Percentiles rank a stretch among this genome's conserved stretches.
Evolutionary conservation across 2,329 filamentous ascomycete genomes (phyloP).

Genomic region (Epichloe amarillans): DNA sequence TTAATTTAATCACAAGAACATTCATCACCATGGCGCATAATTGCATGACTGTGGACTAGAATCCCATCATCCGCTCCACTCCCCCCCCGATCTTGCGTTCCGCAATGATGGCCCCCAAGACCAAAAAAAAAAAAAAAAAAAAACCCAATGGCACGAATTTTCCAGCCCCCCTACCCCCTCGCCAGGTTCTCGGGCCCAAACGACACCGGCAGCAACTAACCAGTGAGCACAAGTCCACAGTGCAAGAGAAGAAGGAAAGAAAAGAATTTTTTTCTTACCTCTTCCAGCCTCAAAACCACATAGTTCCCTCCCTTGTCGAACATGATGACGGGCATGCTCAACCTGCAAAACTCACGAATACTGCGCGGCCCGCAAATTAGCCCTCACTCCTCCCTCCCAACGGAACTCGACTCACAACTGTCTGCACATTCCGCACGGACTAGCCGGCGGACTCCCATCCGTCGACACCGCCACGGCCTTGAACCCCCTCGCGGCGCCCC

Average conservation of each 20-base stretch:
- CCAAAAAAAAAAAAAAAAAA: too few relatives aligned
- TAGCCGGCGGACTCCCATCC: slow-evolving; percentile 54
- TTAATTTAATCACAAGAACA: too few relatives aligned
- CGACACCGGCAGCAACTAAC: slow-evolving; percentile 51
- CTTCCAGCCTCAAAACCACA: slow-evolving; percentile 54
- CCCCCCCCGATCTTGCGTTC: too few relatives aligned
- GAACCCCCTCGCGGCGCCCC: slow-evolving; percentile 35
- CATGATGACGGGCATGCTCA: slow-evolving; percentile 75
- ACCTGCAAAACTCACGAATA: slow-evolving; percentile 61
- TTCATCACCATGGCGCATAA: too few relatives aligned
- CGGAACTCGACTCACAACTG: slow-evolving; percentile 87
- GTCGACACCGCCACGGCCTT: slow-evolving; percentile 77
- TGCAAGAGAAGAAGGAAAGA: background rate
- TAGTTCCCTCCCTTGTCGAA: slow-evolving; percentile 73
- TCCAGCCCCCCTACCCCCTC: background rate
- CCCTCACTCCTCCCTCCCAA: too few relatives aligned
- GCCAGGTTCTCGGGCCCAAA: slow-evolving; percentile 49
- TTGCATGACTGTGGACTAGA: too few relatives aligned
- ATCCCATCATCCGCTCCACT: too few relatives aligned
- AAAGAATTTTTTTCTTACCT: slow-evolving; percentile 39
- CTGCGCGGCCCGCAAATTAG: slow-evolving; percentile 20
- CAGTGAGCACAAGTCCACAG: slow-evolving; percentile 3
- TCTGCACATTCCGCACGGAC: slow-evolving; percentile 91
- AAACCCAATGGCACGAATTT: too few relatives aligned
- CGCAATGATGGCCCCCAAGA: background rate